Evolutionary conservation across 768 basidiomycete species (phyloP).

Genomic region (Mycena sanguinolenta): DNA sequence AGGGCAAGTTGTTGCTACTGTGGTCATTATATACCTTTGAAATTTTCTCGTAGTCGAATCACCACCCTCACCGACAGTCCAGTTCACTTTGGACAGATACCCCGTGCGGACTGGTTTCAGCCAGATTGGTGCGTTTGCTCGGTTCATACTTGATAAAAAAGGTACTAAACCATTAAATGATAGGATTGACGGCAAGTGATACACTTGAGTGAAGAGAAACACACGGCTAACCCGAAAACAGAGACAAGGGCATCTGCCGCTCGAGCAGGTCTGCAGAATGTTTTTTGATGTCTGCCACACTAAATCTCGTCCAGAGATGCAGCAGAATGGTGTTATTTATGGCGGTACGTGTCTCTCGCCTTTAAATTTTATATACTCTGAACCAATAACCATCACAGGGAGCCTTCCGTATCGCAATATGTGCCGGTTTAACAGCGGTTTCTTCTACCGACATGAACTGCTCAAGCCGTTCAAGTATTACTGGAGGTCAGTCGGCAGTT

Average conservation of each 20-base stretch:
- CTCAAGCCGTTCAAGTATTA: slow-evolving; percentile 88
- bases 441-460: slow-evolving; percentile 89
- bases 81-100: slow-evolving; percentile 85
- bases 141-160: neutral
- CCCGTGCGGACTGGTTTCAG: slow-evolving; percentile 83
- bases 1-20: slow-evolving; percentile 52
- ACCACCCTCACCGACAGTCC: slow-evolving; percentile 70
- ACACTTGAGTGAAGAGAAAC: neutral
- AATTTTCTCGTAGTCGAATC: slow-evolving; percentile 46
- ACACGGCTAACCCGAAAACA: neutral
- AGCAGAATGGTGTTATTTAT: slow-evolving; percentile 74
- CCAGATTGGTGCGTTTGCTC: slow-evolving; percentile 60
- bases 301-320: slow-evolving; percentile 61
- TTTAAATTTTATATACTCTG: slow-evolving; percentile 13
- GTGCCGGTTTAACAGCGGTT: slow-evolving; percentile 97
- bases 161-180: neutral
- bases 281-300: too few relatives aligned
- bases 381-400: slow-evolving; percentile 56
- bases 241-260: slow-evolving; percentile 75
- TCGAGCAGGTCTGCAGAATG: slow-evolving; percentile 51
- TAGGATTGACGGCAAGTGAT: slow-evolving; percentile 62
- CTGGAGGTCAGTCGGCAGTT: slow-evolving; percentile 66
- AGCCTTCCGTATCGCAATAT: slow-evolving; percentile 92
- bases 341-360: slow-evolving; percentile 60
- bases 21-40: neutral